phyloP scores from a whole-genome alignment of 2,329 filamentous ascomycete species.

The Colletotrichum orchidophilum region DNA sequence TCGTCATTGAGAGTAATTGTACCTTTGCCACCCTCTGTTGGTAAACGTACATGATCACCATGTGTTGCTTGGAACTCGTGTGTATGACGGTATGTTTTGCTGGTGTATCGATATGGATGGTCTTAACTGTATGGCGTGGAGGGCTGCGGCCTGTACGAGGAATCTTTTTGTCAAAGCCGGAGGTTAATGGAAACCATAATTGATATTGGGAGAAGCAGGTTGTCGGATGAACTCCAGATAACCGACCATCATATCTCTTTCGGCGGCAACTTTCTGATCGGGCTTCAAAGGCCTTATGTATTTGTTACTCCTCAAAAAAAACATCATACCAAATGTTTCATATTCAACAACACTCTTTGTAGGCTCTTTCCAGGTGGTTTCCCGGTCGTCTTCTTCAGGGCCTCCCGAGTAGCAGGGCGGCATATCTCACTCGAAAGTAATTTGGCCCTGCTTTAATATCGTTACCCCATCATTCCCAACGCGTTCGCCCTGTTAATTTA shows the following conservation, averaged over 20 bases:
- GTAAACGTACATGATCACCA: background rate
- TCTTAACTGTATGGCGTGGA: background rate
- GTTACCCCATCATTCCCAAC: background rate
- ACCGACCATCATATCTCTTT: background rate
- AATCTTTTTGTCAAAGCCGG: background rate
- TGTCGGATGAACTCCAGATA: background rate
- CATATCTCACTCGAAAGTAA: no score
- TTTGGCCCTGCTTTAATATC: background rate
- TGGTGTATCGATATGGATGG: background rate
- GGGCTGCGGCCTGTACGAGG: background rate
- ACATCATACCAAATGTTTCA: background rate
- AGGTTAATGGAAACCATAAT: background rate
- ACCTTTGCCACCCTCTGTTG: conserved; percentile 20
- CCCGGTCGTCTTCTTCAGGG: no score
- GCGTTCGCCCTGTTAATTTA: fast-evolving
- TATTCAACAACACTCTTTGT: background rate
- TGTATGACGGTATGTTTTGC: background rate
- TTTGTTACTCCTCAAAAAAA: background rate
- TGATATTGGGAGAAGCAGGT: background rate
- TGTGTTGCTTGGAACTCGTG: background rate
- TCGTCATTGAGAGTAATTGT: conserved; percentile 31
- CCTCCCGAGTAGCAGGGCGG: background rate
- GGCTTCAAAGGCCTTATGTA: background rate
- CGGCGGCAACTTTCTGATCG: background rate
- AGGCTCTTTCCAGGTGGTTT: background rate